Conservation (phyloP, 805 yeast genomes). For the Wickerhamomyces bovis region DNA sequence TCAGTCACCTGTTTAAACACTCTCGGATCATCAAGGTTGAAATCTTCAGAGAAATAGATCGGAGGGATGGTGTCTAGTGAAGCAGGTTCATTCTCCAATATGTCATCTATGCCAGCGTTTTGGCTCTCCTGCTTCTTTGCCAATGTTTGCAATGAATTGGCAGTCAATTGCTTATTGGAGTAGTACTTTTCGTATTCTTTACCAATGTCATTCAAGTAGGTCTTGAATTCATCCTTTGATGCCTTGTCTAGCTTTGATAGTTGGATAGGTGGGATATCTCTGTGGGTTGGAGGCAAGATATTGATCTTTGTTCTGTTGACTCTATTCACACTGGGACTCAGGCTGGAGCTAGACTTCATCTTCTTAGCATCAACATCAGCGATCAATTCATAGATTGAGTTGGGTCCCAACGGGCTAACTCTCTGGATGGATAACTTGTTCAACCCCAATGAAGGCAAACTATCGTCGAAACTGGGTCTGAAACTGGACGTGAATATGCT, state of each 20-base stretch:
- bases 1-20: slow-evolving; percentile 71
- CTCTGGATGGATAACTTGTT: slow-evolving; percentile 33
- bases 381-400: slow-evolving; percentile 72
- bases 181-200: slow-evolving; percentile 40
- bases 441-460: slow-evolving; percentile 31
- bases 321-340: slow-evolving; percentile 24
- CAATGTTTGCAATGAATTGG: slow-evolving; percentile 22
- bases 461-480: slow-evolving; percentile 30
- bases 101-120: slow-evolving; percentile 8
- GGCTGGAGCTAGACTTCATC: slow-evolving; percentile 17
- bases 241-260: slow-evolving; percentile 48
- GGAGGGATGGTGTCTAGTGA: slow-evolving; percentile 50
- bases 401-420: slow-evolving; percentile 59
- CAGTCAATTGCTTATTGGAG: slow-evolving; percentile 36
- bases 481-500: slow-evolving; percentile 23
- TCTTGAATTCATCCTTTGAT: slow-evolving; percentile 35
- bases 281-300: slow-evolving; percentile 61
- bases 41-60: slow-evolving; percentile 60
- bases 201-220: slow-evolving; percentile 39
- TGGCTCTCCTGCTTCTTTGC: slow-evolving; percentile 10
- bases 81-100: slow-evolving; percentile 19
- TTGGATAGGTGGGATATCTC: slow-evolving; percentile 80
- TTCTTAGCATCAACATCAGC: slow-evolving; percentile 47
- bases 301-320: slow-evolving; percentile 36
- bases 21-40: slow-evolving; percentile 84